Conservation (phyloP, 148 eudicot genomes). For the Drosera capensis region DNA sequence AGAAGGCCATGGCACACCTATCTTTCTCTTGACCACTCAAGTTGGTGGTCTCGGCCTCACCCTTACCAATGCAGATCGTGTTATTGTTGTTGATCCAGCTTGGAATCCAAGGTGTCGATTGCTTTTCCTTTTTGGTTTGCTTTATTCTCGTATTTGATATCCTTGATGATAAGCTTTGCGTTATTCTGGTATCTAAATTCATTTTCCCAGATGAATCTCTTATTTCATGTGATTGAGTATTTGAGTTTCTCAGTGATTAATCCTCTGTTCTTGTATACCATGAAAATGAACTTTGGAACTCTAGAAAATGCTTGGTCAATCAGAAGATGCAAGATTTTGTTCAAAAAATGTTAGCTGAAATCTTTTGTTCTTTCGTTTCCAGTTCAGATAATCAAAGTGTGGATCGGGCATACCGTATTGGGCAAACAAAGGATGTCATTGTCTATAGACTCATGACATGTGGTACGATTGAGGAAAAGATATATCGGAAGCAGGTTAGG, state of each 20-base stretch:
- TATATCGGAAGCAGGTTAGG: constrained; percentile 90
- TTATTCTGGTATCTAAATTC: no score
- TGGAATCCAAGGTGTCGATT: constrained; percentile 84
- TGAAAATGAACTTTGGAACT: no score
- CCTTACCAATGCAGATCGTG: constrained; percentile 93
- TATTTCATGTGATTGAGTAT: not conserved
- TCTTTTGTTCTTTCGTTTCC: constrained; percentile 13
- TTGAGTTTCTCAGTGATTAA: not conserved
- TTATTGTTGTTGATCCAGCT: constrained; percentile 98
- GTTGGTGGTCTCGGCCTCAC: constrained; percentile 97
- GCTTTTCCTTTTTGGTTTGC: not conserved
- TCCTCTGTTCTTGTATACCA: no score
- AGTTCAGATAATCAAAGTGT: constrained; percentile 98
- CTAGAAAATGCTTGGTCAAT: no score
- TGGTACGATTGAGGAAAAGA: constrained; percentile 92
- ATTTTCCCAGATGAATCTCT: no score
- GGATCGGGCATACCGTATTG: constrained; percentile 95
- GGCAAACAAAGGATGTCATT: constrained; percentile 87
- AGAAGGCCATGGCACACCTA: constrained; percentile 80
- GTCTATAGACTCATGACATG: constrained; percentile 96
- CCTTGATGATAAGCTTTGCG: not conserved
- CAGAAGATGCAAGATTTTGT: no score
- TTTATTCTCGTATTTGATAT: no score
- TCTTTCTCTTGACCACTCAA: constrained; percentile 89
- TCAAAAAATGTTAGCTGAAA: no score